A percentile compares a stretch with the other conserved stretches of the same genome.
Evolutionary conservation across 202 grass and related monocot species (phyloP).

Genomic region (Miscanthus sacchariflorus): DNA sequence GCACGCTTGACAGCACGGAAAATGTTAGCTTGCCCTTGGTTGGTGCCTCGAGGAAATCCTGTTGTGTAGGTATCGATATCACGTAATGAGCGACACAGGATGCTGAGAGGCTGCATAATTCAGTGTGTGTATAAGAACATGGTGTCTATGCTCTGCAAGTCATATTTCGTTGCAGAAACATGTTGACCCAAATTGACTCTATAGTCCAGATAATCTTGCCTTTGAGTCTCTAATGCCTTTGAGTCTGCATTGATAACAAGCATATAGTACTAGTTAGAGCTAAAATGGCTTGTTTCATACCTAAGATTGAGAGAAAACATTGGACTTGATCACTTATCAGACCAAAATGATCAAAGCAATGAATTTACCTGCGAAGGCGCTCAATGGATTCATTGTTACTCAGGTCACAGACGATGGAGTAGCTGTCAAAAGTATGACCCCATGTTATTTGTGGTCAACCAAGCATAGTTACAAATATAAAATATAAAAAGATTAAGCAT

Average conservation of each 20-base stretch:
- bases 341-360: conserved; percentile 34
- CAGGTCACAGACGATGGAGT: conserved; percentile 88
- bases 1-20: conserved; percentile 81
- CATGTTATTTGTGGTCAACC: conserved; percentile 44
- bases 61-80: conserved; percentile 93
- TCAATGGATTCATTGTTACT: conserved; percentile 85
- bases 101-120: conserved; percentile 82
- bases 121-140: conserved; percentile 36
- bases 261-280: conserved; percentile 21
- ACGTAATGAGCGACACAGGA: conserved; percentile 71
- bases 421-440: conserved; percentile 54
- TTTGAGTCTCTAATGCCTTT: conserved; percentile 89
- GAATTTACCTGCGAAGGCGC: conserved; percentile 70
- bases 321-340: not conserved
- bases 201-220: conserved; percentile 53
- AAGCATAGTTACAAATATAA: not conserved
- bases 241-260: conserved; percentile 65
- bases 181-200: conserved; percentile 19
- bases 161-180: conserved; percentile 5
- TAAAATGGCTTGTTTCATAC: conserved; percentile 15
- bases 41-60: conserved; percentile 88
- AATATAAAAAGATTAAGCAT: not conserved
- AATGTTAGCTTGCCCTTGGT: conserved; percentile 76
- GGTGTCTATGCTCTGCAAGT: not conserved
- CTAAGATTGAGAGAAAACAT: not conserved